Evolutionary conservation across 257 asterid species (phyloP).

Genomic region (Coffea canephora): DNA sequence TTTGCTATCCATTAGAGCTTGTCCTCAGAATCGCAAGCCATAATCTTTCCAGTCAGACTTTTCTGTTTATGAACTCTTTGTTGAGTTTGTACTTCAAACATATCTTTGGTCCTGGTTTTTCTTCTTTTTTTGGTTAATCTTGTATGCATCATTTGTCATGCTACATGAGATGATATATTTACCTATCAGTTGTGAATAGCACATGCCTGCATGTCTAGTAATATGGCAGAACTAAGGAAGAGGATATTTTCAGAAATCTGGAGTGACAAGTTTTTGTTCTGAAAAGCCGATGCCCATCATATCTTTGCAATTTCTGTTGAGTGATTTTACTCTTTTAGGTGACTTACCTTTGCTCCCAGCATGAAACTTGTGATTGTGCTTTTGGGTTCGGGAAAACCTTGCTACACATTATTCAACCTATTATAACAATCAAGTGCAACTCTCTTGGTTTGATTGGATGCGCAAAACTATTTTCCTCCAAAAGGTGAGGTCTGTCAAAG

Average conservation of each 20-base stretch:
- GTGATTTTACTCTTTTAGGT: neutral
- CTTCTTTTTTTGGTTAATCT: no score
- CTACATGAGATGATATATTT: neutral
- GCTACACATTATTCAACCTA: neutral
- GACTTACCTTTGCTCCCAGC: neutral
- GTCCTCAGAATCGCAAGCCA: no score
- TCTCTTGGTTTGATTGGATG: neutral
- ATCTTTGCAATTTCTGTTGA: neutral
- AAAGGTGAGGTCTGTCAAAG: neutral
- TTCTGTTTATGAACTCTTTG: no score
- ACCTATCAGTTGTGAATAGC: neutral
- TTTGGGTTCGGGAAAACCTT: neutral
- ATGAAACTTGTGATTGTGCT: neutral
- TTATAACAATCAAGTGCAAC: neutral
- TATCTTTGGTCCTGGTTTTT: neutral
- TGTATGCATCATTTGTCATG: neutral
- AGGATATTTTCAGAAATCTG: neutral
- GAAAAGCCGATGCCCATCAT: neutral
- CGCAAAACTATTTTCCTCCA: neutral
- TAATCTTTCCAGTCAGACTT: no score
- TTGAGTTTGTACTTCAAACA: neutral
- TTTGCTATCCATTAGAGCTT: no score
- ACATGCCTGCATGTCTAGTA: neutral
- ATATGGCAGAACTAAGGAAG: neutral
- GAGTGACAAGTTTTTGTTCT: neutral